Evolutionary conservation across 192 early-diverging fungal species (phyloP), one percentile per base, ranked within the genome.

Genomic region (Glomus cerebriforme): DNA sequence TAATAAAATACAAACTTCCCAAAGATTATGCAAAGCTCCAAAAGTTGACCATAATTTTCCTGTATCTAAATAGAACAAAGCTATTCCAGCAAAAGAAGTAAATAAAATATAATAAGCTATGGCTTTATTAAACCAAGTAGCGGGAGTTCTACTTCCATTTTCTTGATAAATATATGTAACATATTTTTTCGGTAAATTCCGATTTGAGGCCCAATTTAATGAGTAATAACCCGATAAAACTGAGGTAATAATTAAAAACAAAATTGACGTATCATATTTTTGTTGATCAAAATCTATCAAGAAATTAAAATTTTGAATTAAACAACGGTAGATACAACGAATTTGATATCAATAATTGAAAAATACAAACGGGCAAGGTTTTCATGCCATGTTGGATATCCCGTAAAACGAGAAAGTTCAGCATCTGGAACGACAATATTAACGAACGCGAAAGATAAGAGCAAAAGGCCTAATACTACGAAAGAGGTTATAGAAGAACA

Each of bases 101-200:
- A 62, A 27, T 2, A 43, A 8, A 29, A 77, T 12, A 65, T 82
- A 82, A 35, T 54, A 47, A 13, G 60, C 35, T 22, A 77, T 39
- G n/a, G 64, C 22, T 3, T 29, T 35, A 64, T 85, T 85, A 79
- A 85, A 78, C 27, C 77, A 81, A 8, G 77, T 81, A 22, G 84
- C 32, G 12, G 75, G 26, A 43, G 49, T 77, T 34, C 45, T 45
- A 29, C 37, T 58, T 43, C 63, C 63, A 37, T 77, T 66, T 27
- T 77, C 49, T 34, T 59, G 58, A 54, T 77, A 77, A 8, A 77
- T 32, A 49, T 64, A 67, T 31, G 75, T 62, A 27, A 75, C 34
- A 62, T 29, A 32, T 62, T 75, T 75, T 75, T 59, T 59, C 3
- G 73, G 59, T 37, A 60, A 39, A 34, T 75, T 27, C 26, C 17